Evolutionary conservation across 495 filamentous ascomycete genomes (phyloP).

Genomic region (Aspergillus nidulans): DNA sequence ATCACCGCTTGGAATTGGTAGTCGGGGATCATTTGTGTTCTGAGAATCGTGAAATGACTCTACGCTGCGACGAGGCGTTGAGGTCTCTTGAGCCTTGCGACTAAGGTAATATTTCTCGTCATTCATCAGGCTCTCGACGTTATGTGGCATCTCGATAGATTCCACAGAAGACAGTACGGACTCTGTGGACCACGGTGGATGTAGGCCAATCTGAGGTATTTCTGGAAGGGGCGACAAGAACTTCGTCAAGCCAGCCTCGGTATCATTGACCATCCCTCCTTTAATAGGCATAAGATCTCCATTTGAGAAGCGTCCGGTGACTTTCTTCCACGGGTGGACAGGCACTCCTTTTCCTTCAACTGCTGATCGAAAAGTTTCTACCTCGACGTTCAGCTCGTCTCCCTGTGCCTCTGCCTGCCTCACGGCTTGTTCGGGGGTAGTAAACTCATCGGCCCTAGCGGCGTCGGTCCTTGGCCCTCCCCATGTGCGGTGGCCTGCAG

Average conservation of each 20-base stretch:
- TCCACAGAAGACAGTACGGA: conserved; percentile 59
- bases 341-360: conserved; percentile 54
- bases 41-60: neutral
- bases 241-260: conserved; percentile 33
- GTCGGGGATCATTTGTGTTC: neutral
- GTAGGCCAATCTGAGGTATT: conserved; percentile 47
- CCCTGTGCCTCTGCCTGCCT: conserved; percentile 73
- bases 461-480: conserved; percentile 93
- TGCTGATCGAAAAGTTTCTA: conserved; percentile 80
- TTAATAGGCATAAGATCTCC: conserved; percentile 6
- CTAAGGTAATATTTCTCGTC: conserved; percentile 72
- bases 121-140: conserved; percentile 80
- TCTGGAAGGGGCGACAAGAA: conserved; percentile 42
- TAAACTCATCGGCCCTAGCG: conserved; percentile 71
- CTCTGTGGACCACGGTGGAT: conserved; percentile 66
- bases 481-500: conserved; percentile 94
- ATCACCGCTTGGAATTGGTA: neutral
- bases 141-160: conserved; percentile 67
- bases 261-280: conserved; percentile 19
- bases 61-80: conserved; percentile 7
- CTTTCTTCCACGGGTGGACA: conserved; percentile 64
- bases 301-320: conserved; percentile 59
- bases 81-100: conserved; percentile 49
- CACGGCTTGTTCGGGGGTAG: conserved; percentile 77
- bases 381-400: conserved; percentile 88